Evolutionary conservation across 2,329 filamentous ascomycete species (phyloP).

Genomic region (Microascus cirrosus): DNA sequence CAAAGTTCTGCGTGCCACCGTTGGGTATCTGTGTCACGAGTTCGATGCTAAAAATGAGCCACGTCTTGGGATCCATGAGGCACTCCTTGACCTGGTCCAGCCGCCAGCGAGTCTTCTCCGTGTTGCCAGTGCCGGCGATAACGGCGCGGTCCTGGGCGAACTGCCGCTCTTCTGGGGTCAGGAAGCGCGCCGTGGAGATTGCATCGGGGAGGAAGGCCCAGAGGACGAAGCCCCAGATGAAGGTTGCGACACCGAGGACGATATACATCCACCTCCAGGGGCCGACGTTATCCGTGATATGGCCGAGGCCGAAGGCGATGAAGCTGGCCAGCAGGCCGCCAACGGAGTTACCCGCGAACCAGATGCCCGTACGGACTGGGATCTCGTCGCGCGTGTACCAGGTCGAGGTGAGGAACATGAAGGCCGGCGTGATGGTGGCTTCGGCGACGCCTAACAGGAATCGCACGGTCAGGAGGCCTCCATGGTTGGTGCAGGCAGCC

Average conservation of each 20-base stretch:
- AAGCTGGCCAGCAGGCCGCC: slow-evolving; percentile 15
- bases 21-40: neutral
- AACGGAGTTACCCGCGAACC: slow-evolving; percentile 1
- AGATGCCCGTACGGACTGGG: neutral
- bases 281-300: slow-evolving; percentile 8
- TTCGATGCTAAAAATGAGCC: neutral
- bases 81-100: neutral
- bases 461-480: slow-evolving; percentile 19
- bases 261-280: neutral
- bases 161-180: neutral
- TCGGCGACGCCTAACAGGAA: slow-evolving; percentile 35
- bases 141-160: neutral
- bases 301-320: slow-evolving; percentile 20
- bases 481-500: slow-evolving; percentile 8
- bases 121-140: neutral
- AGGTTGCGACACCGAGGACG: neutral
- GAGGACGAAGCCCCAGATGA: neutral
- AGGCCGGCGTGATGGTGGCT: slow-evolving; percentile 32
- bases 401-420: slow-evolving; percentile 37
- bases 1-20: neutral
- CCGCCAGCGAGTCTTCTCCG: neutral
- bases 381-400: slow-evolving; percentile 12
- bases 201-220: neutral
- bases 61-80: neutral
- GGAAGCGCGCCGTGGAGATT: neutral